A percentile compares a stretch with the other conserved stretches of the same genome.
These are phyloP conservation scores for Syncephalastrum racemosum DNA, from an alignment of 371 early-diverging fungal genomes.

Conservation along the genomic window DNA sequence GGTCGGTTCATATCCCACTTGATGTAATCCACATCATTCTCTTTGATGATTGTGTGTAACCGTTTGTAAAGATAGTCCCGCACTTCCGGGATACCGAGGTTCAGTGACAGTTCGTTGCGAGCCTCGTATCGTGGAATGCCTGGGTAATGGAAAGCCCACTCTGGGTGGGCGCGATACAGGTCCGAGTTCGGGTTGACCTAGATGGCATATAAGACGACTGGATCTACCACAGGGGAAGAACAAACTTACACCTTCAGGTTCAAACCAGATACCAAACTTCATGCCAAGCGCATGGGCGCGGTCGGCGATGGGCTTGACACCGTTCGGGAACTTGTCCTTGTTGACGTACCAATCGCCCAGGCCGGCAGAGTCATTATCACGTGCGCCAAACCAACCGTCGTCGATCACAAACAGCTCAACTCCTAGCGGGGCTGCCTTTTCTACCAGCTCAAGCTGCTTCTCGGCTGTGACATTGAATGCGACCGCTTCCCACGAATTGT, in stretches of 20 bases:
- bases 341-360: conserved; percentile 58
- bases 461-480: conserved; percentile 30
- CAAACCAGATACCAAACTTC: conserved; percentile 60
- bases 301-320: conserved; percentile 44
- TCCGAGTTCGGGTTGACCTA: conserved; percentile 40
- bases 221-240: neutral
- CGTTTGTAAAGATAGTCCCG: conserved; percentile 20
- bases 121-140: conserved; percentile 16
- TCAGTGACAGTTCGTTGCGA: conserved; percentile 38
- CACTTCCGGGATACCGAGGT: conserved; percentile 33
- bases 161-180: conserved; percentile 45
- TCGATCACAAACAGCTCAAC: conserved; percentile 51
- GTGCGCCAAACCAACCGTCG: conserved; percentile 54
- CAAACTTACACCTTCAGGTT: conserved; percentile 43
- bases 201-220: neutral
- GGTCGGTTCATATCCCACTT: conserved; percentile 55
- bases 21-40: conserved; percentile 36
- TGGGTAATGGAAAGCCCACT: conserved; percentile 35
- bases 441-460: conserved; percentile 26
- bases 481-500: conserved; percentile 50
- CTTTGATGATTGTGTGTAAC: conserved; percentile 15
- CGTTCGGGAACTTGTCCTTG: conserved; percentile 47
- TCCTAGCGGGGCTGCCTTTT: conserved; percentile 33
- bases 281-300: conserved; percentile 44
- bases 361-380: conserved; percentile 38